Evolutionary conservation across 2,329 filamentous ascomycete genomes (phyloP), one percentile per base, ranked within the genome.

Genomic region (Fusarium anguioides): DNA sequence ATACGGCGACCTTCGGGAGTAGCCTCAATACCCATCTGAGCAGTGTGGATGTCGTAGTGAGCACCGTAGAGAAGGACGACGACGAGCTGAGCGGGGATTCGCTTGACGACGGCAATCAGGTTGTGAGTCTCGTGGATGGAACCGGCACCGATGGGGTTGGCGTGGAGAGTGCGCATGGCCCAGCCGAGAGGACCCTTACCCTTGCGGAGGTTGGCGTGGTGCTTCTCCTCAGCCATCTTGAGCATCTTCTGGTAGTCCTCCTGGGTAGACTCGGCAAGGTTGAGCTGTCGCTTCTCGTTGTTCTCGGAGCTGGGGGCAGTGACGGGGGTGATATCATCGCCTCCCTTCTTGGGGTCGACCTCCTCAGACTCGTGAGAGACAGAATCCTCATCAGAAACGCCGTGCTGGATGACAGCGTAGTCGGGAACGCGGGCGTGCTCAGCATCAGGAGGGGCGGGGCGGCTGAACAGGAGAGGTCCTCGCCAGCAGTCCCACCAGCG

Each of bases 11-110:
- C 91, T 62, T 94, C 91, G 8, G 91, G 91, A 3, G 91, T 93
- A 21, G 91, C 91, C 14, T 82, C 75, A 41, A 92, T 84, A 74
- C 91, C 91, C 50, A 83, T 82, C 81, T 94, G 91, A 6, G 90
- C 90, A 46, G 86, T 84, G 83, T 94, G 91, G 73, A 94, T 95
- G 71, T 95, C 92, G 80, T 94, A 95, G 84, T 94, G 83, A 24
- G 90, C 76, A 77, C 92, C 92, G 75, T 95, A 95, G 49, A 94
- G 85, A 17, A 82, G 74, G 54, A 83, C 91, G 66, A 82, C 83
- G 40, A 88, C 83, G 63, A 92, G 76, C 78, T 85, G 84, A 48
- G 92, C 91, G 1, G 92, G 92, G 10, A 94, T 74, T 21, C 91
- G 90, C 79, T 87, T 90, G 61, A 82, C 26, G 21, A 89, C 60